Evolutionary conservation across 2,329 filamentous ascomycete genomes (phyloP), one percentile per base, ranked within the genome.

Genomic region (Diaporthe citriasiana): DNA sequence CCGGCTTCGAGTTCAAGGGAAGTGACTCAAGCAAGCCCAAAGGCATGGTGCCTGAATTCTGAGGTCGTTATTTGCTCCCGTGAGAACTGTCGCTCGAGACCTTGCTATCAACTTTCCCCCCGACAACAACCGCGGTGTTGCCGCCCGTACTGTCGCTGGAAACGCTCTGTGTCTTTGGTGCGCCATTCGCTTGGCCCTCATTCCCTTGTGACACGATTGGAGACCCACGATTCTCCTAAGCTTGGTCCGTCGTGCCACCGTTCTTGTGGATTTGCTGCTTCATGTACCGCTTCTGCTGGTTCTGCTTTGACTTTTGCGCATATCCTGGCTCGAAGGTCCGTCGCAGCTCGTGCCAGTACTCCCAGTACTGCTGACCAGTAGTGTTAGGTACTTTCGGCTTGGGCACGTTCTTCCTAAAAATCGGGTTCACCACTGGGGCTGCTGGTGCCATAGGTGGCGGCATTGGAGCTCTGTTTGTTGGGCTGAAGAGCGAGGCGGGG

Each of bases 291-390:
- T 74, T 74, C 65, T 76, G 74, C 57, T 76, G 75, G 50, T 74
- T 74, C 38, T 74, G 70, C 55, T 73, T 76, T 30, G 73, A 74
- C 47, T 73, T 76, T 42, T 73, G 70, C 38, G 73, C 72, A 27
- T 74, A 76, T 6, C 73, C 73, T 22, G 75, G 75, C 45, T 76
- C 75, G 27, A 72, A 75, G 22, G 72, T 76, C 12, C 75, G 71
- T 30, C 70, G 73, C 15, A 74, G 40, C 73, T 76, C 75, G 33
- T 74, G 73, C 73, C 68, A 68, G 35, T 65, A 55, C 75, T 76
- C 75, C 72, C 73, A 76, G 47, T 71, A 69, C 70, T 76, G 75
- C 60, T 76, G 75, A 53, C 70, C 75, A 56, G 66, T 75, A 68
- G 75, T 73, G 40, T 76, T 73, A 38, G 73, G 75, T 50, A 73